Conservation (phyloP, 257 asterid genomes). For the Nicotiana knightiana region DNA sequence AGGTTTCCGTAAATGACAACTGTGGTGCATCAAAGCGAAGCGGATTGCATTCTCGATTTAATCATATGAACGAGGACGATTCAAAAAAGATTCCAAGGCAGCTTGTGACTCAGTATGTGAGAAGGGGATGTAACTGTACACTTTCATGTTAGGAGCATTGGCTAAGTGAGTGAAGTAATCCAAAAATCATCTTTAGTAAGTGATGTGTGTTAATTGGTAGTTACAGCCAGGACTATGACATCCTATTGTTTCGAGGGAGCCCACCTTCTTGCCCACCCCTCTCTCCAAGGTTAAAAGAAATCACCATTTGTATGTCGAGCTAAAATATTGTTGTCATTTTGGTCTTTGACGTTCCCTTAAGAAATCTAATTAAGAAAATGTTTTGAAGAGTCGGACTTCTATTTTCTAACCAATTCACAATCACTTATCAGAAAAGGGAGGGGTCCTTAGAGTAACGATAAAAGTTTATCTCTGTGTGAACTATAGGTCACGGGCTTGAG, state of each 20-base stretch:
- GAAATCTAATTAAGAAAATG: neutral
- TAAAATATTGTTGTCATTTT: neutral
- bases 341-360: neutral
- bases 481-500: too few relatives aligned
- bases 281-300: too few relatives aligned
- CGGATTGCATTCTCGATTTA: neutral
- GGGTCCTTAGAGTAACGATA: too few relatives aligned
- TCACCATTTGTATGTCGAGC: too few relatives aligned
- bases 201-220: neutral
- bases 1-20: neutral
- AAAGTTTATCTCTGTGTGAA: too few relatives aligned
- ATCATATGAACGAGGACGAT: neutral
- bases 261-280: neutral
- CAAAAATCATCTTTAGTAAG: neutral
- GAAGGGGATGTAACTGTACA: neutral
- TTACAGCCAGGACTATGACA: neutral
- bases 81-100: neutral
- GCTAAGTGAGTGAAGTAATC: neutral
- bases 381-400: too few relatives aligned
- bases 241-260: neutral
- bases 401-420: neutral
- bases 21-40: neutral
- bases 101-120: neutral
- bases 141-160: neutral
- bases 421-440: too few relatives aligned